Percentiles rank a stretch among this genome's conserved stretches.
These are phyloP conservation scores for Fusarium xyrophilum DNA, from an alignment of 2,329 filamentous ascomycete species.

Conservation along the genomic window DNA sequence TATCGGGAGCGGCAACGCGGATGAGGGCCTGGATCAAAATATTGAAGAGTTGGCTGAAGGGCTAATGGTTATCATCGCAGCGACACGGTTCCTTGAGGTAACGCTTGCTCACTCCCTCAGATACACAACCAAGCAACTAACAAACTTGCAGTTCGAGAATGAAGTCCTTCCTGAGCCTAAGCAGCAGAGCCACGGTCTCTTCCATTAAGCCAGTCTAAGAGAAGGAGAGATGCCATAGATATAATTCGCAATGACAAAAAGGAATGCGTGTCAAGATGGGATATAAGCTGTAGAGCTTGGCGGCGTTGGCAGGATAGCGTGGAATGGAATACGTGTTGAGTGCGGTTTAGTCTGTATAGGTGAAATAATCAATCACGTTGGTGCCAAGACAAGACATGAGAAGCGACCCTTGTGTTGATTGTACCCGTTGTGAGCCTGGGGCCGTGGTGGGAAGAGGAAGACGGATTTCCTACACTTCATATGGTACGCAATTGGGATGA, in stretches of 20 bases:
- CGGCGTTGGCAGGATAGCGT: slow-evolving; percentile 39
- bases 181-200: slow-evolving; percentile 47
- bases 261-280: slow-evolving; percentile 14
- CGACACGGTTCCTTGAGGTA: slow-evolving; percentile 88
- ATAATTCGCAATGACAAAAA: slow-evolving; percentile 1
- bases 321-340: slow-evolving; percentile 18
- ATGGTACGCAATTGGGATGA: not conserved
- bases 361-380: slow-evolving; percentile 16
- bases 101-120: slow-evolving; percentile 39
- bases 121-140: slow-evolving; percentile 22
- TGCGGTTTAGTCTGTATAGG: slow-evolving; percentile 17
- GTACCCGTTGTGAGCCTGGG: not conserved
- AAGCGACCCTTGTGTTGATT: not conserved
- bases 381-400: slow-evolving; percentile 13
- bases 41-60: slow-evolving; percentile 83
- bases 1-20: slow-evolving; percentile 62
- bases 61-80: slow-evolving; percentile 80
- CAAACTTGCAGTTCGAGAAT: slow-evolving; percentile 50
- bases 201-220: slow-evolving; percentile 46
- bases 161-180: slow-evolving; percentile 46
- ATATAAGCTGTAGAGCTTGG: slow-evolving; percentile 31
- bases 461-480: not conserved
- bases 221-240: not conserved
- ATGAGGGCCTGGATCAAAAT: slow-evolving; percentile 60
- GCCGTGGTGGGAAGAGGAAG: not conserved